Evolutionary conservation across 1,284 basidiomycete genomes (phyloP).

Genomic region (Mycena citricolor): DNA sequence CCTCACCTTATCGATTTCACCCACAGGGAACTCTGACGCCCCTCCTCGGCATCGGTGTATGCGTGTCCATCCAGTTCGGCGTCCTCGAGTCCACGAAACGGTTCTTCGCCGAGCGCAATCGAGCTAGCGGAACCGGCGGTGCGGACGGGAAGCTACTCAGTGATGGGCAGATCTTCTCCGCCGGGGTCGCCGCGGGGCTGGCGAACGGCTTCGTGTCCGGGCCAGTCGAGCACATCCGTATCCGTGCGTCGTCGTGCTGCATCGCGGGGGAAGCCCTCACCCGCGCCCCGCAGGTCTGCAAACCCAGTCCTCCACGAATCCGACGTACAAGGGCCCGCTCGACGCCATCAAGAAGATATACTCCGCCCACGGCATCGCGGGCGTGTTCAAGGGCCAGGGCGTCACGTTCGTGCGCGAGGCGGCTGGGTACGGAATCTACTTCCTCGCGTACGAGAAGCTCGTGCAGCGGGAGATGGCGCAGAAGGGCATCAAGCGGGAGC

Average conservation of each 20-base stretch:
- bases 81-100: constrained; percentile 90
- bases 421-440: constrained; percentile 85
- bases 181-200: constrained; percentile 85
- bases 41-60: constrained; percentile 89
- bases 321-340: constrained; percentile 78
- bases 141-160: constrained; percentile 57
- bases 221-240: constrained; percentile 97
- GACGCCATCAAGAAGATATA: constrained; percentile 86
- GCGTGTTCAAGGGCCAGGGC: constrained; percentile 91
- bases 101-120: constrained; percentile 67
- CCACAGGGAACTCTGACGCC: constrained; percentile 92
- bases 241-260: constrained; percentile 73
- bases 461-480: constrained; percentile 80
- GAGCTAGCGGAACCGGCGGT: constrained; percentile 55
- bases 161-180: constrained; percentile 67
- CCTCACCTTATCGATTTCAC: constrained; percentile 3
- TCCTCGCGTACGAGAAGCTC: constrained; percentile 91
- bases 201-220: constrained; percentile 93
- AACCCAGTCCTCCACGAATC: constrained; percentile 78
- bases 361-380: constrained; percentile 71
- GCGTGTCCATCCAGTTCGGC: constrained; percentile 97
- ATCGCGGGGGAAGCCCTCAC: no score
- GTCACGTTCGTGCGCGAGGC: constrained; percentile 89
- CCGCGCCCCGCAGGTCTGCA: constrained; percentile 67
- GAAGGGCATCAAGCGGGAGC: constrained; percentile 69